Evolutionary conservation across 257 asterid genomes (phyloP).

Genomic region (Catharanthus roseus): DNA sequence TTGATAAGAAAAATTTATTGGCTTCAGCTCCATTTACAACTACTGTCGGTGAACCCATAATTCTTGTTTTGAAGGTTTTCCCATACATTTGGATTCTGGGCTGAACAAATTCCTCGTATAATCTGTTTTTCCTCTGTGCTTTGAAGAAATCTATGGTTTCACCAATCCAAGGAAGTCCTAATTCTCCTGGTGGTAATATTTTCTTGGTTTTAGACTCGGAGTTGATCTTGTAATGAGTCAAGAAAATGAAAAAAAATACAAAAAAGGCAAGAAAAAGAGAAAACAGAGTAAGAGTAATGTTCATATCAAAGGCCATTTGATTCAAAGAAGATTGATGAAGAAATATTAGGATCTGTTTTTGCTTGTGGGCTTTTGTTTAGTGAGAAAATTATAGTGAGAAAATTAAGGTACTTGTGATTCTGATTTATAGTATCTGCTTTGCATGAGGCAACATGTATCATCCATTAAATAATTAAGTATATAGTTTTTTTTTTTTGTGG

Average conservation of each 20-base stretch:
- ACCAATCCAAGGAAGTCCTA: constrained; percentile 83
- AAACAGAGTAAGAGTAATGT: constrained; percentile 19
- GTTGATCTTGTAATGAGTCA: constrained; percentile 20
- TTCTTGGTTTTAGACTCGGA: constrained; percentile 23
- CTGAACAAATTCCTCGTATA: constrained; percentile 60
- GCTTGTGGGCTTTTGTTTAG: constrained; percentile 6
- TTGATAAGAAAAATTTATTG: constrained; percentile 70
- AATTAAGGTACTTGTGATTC: constrained; percentile 9
- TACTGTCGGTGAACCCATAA: constrained; percentile 77
- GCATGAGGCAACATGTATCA: constrained; percentile 26
- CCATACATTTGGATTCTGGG: constrained; percentile 58
- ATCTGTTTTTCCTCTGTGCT: constrained; percentile 60
- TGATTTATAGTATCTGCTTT: constrained; percentile 16
- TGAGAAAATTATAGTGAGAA: not conserved
- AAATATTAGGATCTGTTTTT: constrained; percentile 6
- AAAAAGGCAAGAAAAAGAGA: constrained; percentile 21
- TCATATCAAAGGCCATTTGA: constrained; percentile 34
- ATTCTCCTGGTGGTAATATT: constrained; percentile 62
- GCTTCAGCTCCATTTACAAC: constrained; percentile 83
- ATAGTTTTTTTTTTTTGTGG: too few relatives aligned
- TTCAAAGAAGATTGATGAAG: constrained; percentile 3
- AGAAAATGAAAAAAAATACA: constrained; percentile 25
- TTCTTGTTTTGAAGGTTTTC: constrained; percentile 59
- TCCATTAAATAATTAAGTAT: constrained; percentile 8
- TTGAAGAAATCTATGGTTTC: constrained; percentile 69